Conservation (phyloP, 495 filamentous ascomycete genomes). For the Penicillium angulare region DNA sequence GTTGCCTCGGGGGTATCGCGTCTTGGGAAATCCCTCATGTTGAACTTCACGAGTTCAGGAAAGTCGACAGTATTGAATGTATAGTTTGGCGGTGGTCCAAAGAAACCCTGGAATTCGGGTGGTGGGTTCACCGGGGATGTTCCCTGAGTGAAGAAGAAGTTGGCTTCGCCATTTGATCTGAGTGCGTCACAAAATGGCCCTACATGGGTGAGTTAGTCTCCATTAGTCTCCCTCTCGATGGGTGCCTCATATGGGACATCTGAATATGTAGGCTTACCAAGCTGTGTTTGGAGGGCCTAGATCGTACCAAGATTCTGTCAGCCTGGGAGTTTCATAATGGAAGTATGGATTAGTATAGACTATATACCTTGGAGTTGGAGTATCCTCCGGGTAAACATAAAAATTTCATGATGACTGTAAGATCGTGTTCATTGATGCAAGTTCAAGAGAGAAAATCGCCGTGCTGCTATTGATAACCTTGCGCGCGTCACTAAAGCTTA, state of each 20-base stretch:
- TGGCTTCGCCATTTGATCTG: conserved; percentile 6
- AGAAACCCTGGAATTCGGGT: conserved; percentile 20
- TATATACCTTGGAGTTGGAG: conserved; percentile 23
- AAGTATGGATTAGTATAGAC: background rate
- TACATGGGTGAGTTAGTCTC: too few relatives aligned
- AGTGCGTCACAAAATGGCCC: conserved; percentile 22
- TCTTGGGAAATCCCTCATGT: conserved; percentile 21
- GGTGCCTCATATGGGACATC: background rate
- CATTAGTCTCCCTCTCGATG: background rate
- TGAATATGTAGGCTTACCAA: conserved; percentile 17
- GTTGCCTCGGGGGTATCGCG: conserved; percentile 21
- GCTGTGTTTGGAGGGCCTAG: conserved; percentile 24
- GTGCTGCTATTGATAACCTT: background rate
- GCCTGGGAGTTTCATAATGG: background rate
- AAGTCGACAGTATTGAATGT: conserved; percentile 15
- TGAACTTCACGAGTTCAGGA: conserved; percentile 5
- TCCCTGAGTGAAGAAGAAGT: conserved; percentile 29
- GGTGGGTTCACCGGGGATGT: conserved; percentile 11
- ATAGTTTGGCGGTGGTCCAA: conserved; percentile 31
- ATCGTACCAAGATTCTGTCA: background rate
- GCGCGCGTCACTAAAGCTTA: background rate
- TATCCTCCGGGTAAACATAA: conserved; percentile 29
- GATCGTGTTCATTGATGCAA: background rate
- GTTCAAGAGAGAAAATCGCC: background rate
- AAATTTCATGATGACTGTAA: conserved; percentile 22